Conservation (phyloP, 179 eudicot species). For the Spinacia oleracea region DNA sequence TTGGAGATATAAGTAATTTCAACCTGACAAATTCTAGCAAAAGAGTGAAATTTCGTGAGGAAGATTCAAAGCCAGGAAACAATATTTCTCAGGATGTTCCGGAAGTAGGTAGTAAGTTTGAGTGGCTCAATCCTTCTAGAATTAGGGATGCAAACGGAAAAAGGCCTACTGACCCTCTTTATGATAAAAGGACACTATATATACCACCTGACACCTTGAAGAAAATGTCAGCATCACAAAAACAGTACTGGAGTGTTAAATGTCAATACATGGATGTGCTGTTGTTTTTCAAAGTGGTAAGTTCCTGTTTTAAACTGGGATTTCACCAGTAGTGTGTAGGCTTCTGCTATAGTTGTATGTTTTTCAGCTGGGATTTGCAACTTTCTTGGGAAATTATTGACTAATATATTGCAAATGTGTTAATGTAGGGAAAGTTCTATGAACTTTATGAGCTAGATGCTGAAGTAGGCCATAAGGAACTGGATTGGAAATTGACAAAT, state of each 20-base stretch:
- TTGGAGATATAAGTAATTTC: conserved; percentile 34
- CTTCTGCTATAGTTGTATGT: background rate
- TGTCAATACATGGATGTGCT: conserved; percentile 85
- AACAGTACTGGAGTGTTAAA: conserved; percentile 90
- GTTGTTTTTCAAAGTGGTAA: conserved; percentile 97
- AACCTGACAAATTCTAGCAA: conserved; percentile 47
- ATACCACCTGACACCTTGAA: conserved; percentile 81
- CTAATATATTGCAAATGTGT: conserved; percentile 8
- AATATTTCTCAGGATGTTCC: conserved; percentile 35
- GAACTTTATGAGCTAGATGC: conserved; percentile 99
- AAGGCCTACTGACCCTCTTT: conserved; percentile 75
- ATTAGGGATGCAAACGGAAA: conserved; percentile 88
- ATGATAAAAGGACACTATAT: conserved; percentile 82
- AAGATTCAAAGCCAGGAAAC: conserved; percentile 36
- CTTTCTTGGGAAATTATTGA: background rate
- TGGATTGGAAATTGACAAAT: conserved; percentile 91
- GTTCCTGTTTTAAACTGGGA: conserved; percentile 32
- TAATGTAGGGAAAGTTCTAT: conserved; percentile 79
- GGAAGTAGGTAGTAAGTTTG: conserved; percentile 70
- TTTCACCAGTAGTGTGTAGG: background rate
- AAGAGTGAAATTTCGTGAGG: conserved; percentile 51
- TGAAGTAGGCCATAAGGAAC: conserved; percentile 96
- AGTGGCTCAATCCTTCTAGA: conserved; percentile 82
- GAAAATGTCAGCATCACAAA: conserved; percentile 96
- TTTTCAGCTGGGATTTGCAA: background rate